These are phyloP conservation scores for Geotrichum siamense DNA, from an alignment of 1,139 yeast species.

Conservation along the genomic window DNA sequence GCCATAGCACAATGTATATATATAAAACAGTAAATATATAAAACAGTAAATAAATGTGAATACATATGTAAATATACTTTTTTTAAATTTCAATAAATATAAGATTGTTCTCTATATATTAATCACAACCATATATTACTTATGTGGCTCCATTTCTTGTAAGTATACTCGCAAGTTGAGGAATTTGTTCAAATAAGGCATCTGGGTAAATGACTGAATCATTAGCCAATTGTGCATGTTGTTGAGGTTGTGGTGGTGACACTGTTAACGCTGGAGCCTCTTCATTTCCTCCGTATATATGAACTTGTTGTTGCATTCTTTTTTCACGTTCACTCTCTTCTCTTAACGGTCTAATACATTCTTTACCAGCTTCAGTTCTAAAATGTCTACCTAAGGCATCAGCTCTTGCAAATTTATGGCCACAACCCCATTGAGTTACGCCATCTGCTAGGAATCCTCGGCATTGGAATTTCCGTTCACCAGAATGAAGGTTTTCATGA, in stretches of 20 bases:
- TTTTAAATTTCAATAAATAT: too few species aligned
- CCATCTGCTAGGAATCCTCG: slow-evolving; percentile 63
- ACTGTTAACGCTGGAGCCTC: slow-evolving; percentile 22
- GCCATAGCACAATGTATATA: too few species aligned
- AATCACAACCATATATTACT: too few species aligned
- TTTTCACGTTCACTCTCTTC: slow-evolving; percentile 52
- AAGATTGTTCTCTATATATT: too few species aligned
- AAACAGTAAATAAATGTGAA: too few species aligned
- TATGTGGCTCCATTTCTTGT: too few species aligned
- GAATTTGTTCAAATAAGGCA: slow-evolving; percentile 12
- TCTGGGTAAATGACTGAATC: slow-evolving; percentile 5
- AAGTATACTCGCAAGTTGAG: slow-evolving; percentile 2
- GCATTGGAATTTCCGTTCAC: slow-evolving; percentile 84
- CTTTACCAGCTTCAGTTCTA: slow-evolving; percentile 86
- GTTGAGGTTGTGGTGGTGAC: slow-evolving; percentile 24
- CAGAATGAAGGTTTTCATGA: slow-evolving; percentile 88
- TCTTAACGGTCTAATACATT: slow-evolving; percentile 65
- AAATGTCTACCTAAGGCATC: slow-evolving; percentile 93
- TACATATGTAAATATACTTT: too few species aligned
- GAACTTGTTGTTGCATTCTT: slow-evolving; percentile 7
- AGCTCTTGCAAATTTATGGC: slow-evolving; percentile 86
- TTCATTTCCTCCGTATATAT: slow-evolving; percentile 22
- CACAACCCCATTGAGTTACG: slow-evolving; percentile 74
- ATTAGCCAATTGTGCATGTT: slow-evolving; percentile 5
- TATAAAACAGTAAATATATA: too few species aligned